Evolutionary conservation across 495 filamentous ascomycete genomes (phyloP).

Genomic region (Cenococcum geophilum): DNA sequence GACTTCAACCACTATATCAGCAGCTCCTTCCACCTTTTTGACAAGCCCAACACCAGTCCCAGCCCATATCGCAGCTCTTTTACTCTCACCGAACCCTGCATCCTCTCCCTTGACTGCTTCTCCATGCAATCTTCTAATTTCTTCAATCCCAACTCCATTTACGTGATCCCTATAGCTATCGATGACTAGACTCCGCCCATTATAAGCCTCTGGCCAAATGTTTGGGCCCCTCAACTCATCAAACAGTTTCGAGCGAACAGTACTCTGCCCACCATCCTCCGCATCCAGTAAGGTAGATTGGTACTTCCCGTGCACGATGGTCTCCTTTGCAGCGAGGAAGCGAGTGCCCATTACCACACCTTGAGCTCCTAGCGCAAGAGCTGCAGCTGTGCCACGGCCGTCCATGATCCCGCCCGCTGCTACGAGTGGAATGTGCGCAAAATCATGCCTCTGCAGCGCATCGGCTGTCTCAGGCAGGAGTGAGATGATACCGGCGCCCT

Average conservation of each 20-base stretch:
- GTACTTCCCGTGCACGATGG: constrained; percentile 53
- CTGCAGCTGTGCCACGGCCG: constrained; percentile 59
- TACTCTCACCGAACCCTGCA: constrained; percentile 53
- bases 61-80: constrained; percentile 64
- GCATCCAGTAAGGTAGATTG: constrained; percentile 54
- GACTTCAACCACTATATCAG: constrained; percentile 42
- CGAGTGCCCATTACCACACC: constrained; percentile 66
- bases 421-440: constrained; percentile 38
- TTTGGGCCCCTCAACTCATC: constrained; percentile 62
- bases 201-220: constrained; percentile 62
- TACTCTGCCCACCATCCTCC: constrained; percentile 55
- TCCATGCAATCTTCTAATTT: constrained; percentile 54
- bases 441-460: constrained; percentile 38
- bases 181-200: constrained; percentile 58
- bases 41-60: constrained; percentile 51
- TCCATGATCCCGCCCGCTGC: constrained; percentile 70
- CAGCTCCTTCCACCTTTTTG: constrained; percentile 42
- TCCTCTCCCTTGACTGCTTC: constrained; percentile 32
- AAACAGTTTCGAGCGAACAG: constrained; percentile 61
- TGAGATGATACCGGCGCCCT: constrained; percentile 53
- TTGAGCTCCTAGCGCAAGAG: constrained; percentile 59
- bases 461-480: constrained; percentile 56
- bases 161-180: constrained; percentile 52
- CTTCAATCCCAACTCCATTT: constrained; percentile 49
- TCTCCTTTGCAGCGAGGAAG: constrained; percentile 60